phyloP scores from a whole-genome alignment of 345 rosid species.

The Linum usitatissimum region DNA sequence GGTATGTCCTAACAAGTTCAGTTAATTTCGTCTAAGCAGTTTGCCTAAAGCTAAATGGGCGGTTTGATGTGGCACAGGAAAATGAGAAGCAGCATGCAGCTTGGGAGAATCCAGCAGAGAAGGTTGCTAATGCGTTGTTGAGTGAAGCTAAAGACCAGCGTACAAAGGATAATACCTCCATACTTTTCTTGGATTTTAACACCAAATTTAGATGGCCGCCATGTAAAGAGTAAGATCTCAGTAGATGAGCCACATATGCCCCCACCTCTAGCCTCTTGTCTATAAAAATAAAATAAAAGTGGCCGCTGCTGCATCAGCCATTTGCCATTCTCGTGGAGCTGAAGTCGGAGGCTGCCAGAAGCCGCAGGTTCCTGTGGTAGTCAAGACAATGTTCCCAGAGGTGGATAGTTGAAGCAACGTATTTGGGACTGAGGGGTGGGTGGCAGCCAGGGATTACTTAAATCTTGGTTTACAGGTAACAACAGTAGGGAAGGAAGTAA shows the following conservation, averaged over 20 bases:
- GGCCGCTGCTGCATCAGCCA: not conserved
- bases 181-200: slow-evolving; percentile 73
- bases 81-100: slow-evolving; percentile 29
- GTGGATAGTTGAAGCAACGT: not conserved
- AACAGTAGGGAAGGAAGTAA: not conserved
- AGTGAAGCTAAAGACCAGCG: slow-evolving; percentile 74
- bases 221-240: slow-evolving; percentile 27
- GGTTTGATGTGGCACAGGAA: slow-evolving; percentile 26
- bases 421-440: not conserved
- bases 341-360: not conserved
- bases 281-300: not conserved
- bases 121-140: slow-evolving; percentile 62
- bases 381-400: not conserved
- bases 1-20: too few relatives aligned
- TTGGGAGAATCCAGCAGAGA: slow-evolving; percentile 45
- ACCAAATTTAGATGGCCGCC: slow-evolving; percentile 22
- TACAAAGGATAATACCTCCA: slow-evolving; percentile 89
- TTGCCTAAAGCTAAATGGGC: too few relatives aligned
- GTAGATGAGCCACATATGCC: not conserved
- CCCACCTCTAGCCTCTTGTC: not conserved
- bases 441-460: not conserved
- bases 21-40: too few relatives aligned
- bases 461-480: not conserved
- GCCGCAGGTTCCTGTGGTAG: not conserved
- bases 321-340: not conserved